Evolutionary conservation across 164 flowering plant species (phyloP), one percentile per base, ranked within the genome.

Genomic region (Brasenia schreberi): DNA sequence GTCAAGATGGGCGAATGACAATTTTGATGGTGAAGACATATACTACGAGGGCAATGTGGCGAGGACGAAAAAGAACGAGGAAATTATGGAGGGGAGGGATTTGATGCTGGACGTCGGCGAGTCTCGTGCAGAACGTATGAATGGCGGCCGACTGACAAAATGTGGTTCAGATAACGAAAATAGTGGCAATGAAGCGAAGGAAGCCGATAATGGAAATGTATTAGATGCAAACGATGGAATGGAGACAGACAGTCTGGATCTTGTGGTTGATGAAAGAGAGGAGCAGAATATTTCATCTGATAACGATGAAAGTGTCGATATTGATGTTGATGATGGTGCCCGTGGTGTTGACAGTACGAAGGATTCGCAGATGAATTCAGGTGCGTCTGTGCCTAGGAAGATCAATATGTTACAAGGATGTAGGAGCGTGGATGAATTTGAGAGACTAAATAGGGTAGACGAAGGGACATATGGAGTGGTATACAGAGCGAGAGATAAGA

Each of bases 381-480:
- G 85, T 67, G 80, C 80, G 44, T 64, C 72, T 4, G 78, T 33
- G 42, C 81, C 84, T 49, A 82, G 97, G 79, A 84, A 81, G 74
- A 80, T 89, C 42, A 85, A 91, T 74, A 94, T 91, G 96, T 86
- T 91, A 67, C 90, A 83, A 72, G 97, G 87, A 2, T 94, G 98
- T 86, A 94, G 98, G 79, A 94, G 93, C 77, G 96, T 94, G 61
- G 89, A 89, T 76, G 97, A 89, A 73, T 94, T 87, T 77, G 96
- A 94, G 80, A 85, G 88, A 68, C 79, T 94, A 33, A 94, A 94
- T 77, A 91, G 79, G 80, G 91, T 94, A 69, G 86, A 89, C 75
- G 98, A 94, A 81, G 98, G 98, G 12, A 94, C 98, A 65, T 94
- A 94, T 77, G 98, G 98, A 68, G 95, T 94, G 72, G 97, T 94